Evolutionary conservation across 805 yeast species (phyloP), one percentile per base, ranked within the genome.

Genomic region (Yamadazyma tumulicola): DNA sequence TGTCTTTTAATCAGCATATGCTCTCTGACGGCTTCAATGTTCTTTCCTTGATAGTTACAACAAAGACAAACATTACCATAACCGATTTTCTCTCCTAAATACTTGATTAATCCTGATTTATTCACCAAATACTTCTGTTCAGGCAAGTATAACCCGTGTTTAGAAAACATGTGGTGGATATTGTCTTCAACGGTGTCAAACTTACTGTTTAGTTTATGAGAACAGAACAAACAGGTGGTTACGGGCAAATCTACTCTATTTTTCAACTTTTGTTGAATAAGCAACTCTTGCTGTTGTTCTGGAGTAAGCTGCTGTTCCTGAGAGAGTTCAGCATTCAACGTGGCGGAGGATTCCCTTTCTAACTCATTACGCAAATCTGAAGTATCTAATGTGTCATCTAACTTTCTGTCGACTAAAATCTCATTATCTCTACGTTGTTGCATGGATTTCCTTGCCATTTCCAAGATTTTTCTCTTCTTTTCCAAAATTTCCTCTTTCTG

Each of bases 1-100:
- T 93, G 99, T 38, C 87, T 78, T 59, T 93, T 93, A 6, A 83
- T 73, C 4, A 69, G 49, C 84, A 87, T 81, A 58, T 93, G 99
- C 27, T 86, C 93, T 47, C 96, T 79, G 8, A 85, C 88, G 41
- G 95, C 84, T 51, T 85, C 94, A 19, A 91, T 54, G 35, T 79
- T 77, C 42, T 76, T 74, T n/a, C 97, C 97, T 57, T 85, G 83
- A 54, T 80, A 93, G 20, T 69, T 68, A 57, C 99, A 93, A 35
- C 77, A 74, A 30, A 91, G 59, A 56, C 98, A 93, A 45, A 82
- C 75, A 46, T 85, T 81, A 25, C 96, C 96, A 28, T 80, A 70
- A 7, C 89, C 84, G 35, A 91, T 77, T 48, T 83, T 81, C 45
- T 87, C 93, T 27, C 84, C 85, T 39, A 93, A 59, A 51, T 85